Evolutionary conservation across 441 rosid genomes (phyloP), one percentile per base, ranked within the genome.

Genomic region (Omphalea diandra): DNA sequence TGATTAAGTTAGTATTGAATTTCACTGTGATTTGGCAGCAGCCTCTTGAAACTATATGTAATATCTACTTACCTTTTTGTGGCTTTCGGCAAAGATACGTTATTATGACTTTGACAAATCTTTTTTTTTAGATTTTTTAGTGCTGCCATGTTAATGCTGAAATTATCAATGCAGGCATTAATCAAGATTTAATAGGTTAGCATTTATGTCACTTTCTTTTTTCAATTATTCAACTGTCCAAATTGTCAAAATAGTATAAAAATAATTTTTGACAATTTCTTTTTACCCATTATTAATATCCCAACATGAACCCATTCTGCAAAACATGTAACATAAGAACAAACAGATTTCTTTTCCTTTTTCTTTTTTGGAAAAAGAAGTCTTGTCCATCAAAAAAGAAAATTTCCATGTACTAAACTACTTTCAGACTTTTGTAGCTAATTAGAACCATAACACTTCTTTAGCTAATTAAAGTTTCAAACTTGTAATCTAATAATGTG

Each of bases 1-100:
- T 43, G 15, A 43, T 3, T n/a, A 9, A 43, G 9, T 9, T 11
- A 49, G 4, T 57, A 29, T 9, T 2, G 22, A 24, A 11, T 26
- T 14, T 5, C 20, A 14, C 11, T 31, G 20, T 36, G 18, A 55
- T 62, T 67, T 41, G 73, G 68, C 36, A 56, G 62, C 41, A 33
- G 41, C 55, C 55, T 22, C 41, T 36, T 27, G 11, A n/a, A n/a
- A 17, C 72, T 43, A 10, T 49, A 47, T 57, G 12, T 11, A 0
- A 15, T n/a, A n/a, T n/a, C n/a, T n/a, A n/a, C n/a, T 2, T 0
- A 15, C 7, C 41, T 49, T 60, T 27, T 26, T 35, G 2, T 20
- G 41, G 36, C 75, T 71, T 71, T 70, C 69, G 65, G 75, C 72
- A 27, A 18, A 67, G 59, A 40, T 32, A 36, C 7, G 59, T 1